phyloP scores from a whole-genome alignment of 345 rosid genomes.

The Cardamine chenopodiifolia region DNA sequence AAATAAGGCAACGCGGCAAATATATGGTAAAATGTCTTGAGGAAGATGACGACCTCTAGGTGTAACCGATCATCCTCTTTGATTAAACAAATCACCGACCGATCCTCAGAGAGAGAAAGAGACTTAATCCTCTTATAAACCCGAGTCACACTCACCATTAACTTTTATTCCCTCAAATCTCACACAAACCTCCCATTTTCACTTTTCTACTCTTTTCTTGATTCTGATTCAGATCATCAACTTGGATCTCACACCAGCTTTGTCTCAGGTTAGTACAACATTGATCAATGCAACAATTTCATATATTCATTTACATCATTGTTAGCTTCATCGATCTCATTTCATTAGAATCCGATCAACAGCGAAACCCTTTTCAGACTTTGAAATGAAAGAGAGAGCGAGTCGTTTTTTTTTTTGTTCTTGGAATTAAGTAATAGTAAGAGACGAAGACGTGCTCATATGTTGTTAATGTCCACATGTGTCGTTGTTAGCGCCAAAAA shows the following conservation, averaged over 20 bases:
- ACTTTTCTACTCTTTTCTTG: not conserved
- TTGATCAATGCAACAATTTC: not conserved
- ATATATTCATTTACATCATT: not conserved
- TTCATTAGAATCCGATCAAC: slow-evolving; percentile 17
- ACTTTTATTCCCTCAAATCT: slow-evolving; percentile 19
- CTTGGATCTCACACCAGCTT: slow-evolving; percentile 18
- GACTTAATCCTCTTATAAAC: slow-evolving; percentile 31
- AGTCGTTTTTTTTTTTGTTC: not conserved
- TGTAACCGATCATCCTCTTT: slow-evolving; percentile 26
- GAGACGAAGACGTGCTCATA: slow-evolving; percentile 34
- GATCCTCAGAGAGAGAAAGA: slow-evolving; percentile 6
- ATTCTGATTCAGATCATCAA: not conserved
- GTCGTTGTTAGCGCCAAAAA: slow-evolving; percentile 21
- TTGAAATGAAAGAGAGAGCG: slow-evolving; percentile 2
- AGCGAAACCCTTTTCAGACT: too few relatives aligned
- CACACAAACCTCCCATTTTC: not conserved
- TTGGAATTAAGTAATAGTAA: slow-evolving; percentile 3
- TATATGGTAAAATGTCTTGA: slow-evolving; percentile 6
- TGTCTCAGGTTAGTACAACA: slow-evolving; percentile 32
- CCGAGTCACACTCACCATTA: slow-evolving; percentile 30
- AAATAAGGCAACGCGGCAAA: slow-evolving; percentile 13
- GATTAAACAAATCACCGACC: slow-evolving; percentile 45
- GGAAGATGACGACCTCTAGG: slow-evolving; percentile 33
- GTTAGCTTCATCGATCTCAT: slow-evolving; percentile 20
- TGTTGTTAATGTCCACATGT: slow-evolving; percentile 13